Conservation (phyloP, 2,329 filamentous ascomycete species). For the Colletotrichum endophyticum region DNA sequence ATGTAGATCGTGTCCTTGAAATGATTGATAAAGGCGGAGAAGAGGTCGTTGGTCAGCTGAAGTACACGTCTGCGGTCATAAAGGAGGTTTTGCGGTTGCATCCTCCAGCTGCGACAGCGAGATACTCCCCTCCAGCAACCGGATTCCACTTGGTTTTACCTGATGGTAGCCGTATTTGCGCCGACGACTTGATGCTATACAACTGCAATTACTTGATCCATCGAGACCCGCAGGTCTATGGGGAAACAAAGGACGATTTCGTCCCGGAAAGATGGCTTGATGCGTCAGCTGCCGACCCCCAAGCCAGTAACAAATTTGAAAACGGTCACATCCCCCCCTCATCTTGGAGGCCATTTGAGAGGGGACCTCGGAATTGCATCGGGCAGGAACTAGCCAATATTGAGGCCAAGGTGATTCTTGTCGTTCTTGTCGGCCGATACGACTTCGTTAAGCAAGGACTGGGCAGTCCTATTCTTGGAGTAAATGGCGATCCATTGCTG, state of each 20-base stretch:
- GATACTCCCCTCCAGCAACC: constrained; percentile 27
- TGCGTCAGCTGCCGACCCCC: neutral
- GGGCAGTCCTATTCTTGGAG: constrained; percentile 14
- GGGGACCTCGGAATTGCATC: constrained; percentile 57
- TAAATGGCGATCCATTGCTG: constrained; percentile 4
- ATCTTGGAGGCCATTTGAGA: constrained; percentile 60
- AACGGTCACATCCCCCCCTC: constrained; percentile 28
- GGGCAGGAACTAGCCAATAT: constrained; percentile 60
- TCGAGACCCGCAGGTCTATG: constrained; percentile 36
- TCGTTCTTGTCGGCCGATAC: constrained; percentile 18
- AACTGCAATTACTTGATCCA: constrained; percentile 37
- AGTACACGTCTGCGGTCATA: constrained; percentile 39
- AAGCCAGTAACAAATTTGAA: neutral
- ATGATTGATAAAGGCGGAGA: constrained; percentile 28
- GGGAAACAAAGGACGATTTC: constrained; percentile 37
- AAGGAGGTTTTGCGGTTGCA: constrained; percentile 42
- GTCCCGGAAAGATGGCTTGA: constrained; percentile 45
- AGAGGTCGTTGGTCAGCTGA: constrained; percentile 36
- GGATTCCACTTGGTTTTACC: constrained; percentile 32
- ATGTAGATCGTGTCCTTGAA: constrained; percentile 27
- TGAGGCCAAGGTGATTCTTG: constrained; percentile 55
- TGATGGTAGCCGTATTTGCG: constrained; percentile 27
- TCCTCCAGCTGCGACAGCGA: constrained; percentile 35
- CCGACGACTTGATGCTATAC: constrained; percentile 40
- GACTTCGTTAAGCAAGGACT: constrained; percentile 22